Conservation (phyloP, 2,329 filamentous ascomycete species). For the Aureobasidium sp. region DNA sequence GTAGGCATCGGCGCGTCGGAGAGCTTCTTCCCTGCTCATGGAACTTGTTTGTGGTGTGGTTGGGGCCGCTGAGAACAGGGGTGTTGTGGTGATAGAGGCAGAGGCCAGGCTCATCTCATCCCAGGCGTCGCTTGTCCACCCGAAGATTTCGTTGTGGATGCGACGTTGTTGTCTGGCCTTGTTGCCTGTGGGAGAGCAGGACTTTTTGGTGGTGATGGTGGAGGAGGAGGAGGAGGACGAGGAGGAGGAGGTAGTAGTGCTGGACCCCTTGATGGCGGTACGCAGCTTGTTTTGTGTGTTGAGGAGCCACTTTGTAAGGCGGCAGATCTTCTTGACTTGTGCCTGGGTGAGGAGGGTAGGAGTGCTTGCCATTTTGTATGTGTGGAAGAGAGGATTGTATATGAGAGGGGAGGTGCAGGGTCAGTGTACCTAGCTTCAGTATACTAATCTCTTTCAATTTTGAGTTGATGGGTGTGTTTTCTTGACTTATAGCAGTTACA, state of each 20-base stretch:
- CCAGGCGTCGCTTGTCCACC: not conserved
- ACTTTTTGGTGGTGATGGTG: not conserved
- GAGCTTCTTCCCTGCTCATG: not conserved
- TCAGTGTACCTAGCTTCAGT: not conserved
- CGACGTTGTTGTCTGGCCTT: not conserved
- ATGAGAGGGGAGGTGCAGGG: not conserved
- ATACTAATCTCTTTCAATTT: not conserved
- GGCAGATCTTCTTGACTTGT: not conserved
- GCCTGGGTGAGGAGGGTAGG: not conserved
- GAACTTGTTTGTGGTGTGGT: not conserved
- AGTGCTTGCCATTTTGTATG: not conserved
- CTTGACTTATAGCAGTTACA: not conserved
- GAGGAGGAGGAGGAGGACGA: not conserved
- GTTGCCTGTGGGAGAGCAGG: not conserved
- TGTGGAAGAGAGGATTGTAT: not conserved
- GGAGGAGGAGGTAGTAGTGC: not conserved
- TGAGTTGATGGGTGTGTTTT: not conserved
- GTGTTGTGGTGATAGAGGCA: not conserved
- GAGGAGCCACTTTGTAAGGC: not conserved
- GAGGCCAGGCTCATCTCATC: not conserved
- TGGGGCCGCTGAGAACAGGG: not conserved
- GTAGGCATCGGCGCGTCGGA: not conserved
- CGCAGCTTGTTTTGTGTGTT: not conserved
- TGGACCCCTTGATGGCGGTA: not conserved
- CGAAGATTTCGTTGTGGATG: constrained; percentile 9